Base-by-base conservation (phyloP, 345 rosid genomes). In the Hevea brasiliensis region DNA sequence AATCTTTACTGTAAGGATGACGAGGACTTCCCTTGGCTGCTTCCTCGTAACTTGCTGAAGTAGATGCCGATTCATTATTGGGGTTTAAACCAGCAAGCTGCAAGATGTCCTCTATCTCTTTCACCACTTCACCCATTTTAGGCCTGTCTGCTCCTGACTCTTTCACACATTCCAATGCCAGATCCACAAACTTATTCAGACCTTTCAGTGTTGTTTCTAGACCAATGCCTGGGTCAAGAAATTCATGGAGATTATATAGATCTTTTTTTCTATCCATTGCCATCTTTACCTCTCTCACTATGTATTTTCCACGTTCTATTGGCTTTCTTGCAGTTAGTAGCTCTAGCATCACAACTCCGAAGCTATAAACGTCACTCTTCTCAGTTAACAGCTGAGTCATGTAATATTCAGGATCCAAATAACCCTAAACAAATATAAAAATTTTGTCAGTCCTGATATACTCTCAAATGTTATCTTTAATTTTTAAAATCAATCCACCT, bases 331-430 rank as follows among this genome's bases (percentile, higher is more conserved):
- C 96, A 0, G 97, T 86, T 67, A 90, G 18, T 44, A 96, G 74
- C 80, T 96, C 98, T 67, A 96, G 72, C 91, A 93, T 74, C 53
- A 91, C 81, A 60, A 96, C 92, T 66, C 99, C 99, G 63, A 89
- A 96, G 66, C 99, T 88, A 26, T 93, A 96, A 26, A 96, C 99
- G 68, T 93, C 99, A 11, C 97, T 93, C 88, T 96, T 96, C 72
- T 85, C 99, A 0, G 97, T 96, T 78, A 96, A 72, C 61, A 88
- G 95, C 64, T 91, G 90, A 1, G 97, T 96, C 95, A 91, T 90
- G 85, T 90, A 96, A 63, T 96, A 93, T 79, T 94, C 98, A 0
- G 98, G 97, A 83, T 94, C 97, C 87, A 92, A 63, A 75, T 92
- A 92, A 3, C 97, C 98, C 98, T 94, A 50, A 75, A 12, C 58